Evolutionary conservation across 2,329 filamentous ascomycete genomes (phyloP).

Genomic region (Truncatella angustata): DNA sequence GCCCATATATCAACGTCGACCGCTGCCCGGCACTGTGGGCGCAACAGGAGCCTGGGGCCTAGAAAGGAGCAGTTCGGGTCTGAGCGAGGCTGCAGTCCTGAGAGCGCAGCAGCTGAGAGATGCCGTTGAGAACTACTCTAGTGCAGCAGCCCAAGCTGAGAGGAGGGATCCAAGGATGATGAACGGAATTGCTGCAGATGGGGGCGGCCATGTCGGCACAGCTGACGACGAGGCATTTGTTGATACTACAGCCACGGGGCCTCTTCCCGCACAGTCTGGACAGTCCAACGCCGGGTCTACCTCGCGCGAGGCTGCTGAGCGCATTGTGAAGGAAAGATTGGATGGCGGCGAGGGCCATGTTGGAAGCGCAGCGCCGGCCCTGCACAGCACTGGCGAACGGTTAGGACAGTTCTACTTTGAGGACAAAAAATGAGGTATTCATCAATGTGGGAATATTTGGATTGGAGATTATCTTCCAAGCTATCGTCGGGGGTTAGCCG

Average conservation of each 20-base stretch:
- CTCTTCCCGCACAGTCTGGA: slow-evolving; percentile 40
- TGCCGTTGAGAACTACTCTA: slow-evolving; percentile 41
- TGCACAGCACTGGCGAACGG: slow-evolving; percentile 45
- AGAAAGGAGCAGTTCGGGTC: slow-evolving; percentile 50
- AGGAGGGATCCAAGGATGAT: slow-evolving; percentile 62
- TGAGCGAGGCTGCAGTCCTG: slow-evolving; percentile 43
- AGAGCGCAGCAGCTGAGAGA: slow-evolving; percentile 27
- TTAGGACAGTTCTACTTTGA: slow-evolving; percentile 63
- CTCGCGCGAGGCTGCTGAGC: slow-evolving; percentile 58
- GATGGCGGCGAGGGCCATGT: slow-evolving; percentile 46
- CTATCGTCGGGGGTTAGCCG: not conserved
- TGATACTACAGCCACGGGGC: slow-evolving; percentile 62
- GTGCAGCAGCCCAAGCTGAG: slow-evolving; percentile 47
- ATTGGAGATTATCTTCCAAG: not conserved
- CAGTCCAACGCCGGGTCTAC: slow-evolving; percentile 30
- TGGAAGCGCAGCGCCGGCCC: slow-evolving; percentile 27
- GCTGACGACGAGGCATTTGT: slow-evolving; percentile 54
- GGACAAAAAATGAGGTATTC: slow-evolving; percentile 34
- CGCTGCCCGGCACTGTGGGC: slow-evolving; percentile 37
- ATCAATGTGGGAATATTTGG: not conserved
- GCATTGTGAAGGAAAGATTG: slow-evolving; percentile 60
- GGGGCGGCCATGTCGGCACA: slow-evolving; percentile 35
- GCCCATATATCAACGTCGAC: slow-evolving; percentile 63
- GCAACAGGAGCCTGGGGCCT: slow-evolving; percentile 36
- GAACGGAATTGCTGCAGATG: slow-evolving; percentile 63